A percentile compares a stretch with the other conserved stretches of the same genome.
These are phyloP conservation scores for Paracoccidioides lutzii DNA, from an alignment of 2,329 filamentous ascomycete genomes.

Conservation along the genomic window DNA sequence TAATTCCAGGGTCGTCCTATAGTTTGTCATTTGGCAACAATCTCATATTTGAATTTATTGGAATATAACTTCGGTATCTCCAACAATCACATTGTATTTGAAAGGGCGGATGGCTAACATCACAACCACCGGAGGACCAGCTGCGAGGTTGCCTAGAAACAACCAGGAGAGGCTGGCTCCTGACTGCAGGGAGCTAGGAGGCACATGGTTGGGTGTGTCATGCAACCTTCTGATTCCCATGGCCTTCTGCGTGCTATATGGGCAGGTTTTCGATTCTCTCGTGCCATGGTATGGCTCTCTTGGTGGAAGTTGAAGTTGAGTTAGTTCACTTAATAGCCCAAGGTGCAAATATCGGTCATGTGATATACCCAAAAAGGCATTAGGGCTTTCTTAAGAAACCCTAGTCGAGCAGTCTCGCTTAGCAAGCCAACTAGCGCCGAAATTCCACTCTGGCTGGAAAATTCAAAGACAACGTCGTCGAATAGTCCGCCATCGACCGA, in stretches of 20 bases:
- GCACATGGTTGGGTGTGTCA: background rate
- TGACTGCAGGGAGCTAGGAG: background rate
- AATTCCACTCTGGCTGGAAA: slow-evolving; percentile 3
- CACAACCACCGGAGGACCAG: background rate
- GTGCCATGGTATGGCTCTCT: background rate
- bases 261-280: background rate
- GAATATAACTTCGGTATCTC: background rate
- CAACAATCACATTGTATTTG: background rate
- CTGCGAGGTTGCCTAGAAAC: background rate
- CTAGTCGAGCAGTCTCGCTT: slow-evolving; percentile 3
- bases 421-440: slow-evolving; percentile 7
- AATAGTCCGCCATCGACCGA: slow-evolving; percentile 14
- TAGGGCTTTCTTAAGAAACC: background rate
- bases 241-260: background rate
- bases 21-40: background rate
- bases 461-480: background rate
- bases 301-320: background rate
- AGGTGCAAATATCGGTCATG: too few relatives aligned
- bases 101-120: background rate
- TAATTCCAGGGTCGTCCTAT: background rate
- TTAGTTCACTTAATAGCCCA: too few relatives aligned
- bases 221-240: background rate
- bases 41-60: background rate
- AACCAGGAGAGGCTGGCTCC: background rate
- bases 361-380: background rate